Conservation (phyloP, 1,284 basidiomycete genomes). For the Malassezia furfur region DNA sequence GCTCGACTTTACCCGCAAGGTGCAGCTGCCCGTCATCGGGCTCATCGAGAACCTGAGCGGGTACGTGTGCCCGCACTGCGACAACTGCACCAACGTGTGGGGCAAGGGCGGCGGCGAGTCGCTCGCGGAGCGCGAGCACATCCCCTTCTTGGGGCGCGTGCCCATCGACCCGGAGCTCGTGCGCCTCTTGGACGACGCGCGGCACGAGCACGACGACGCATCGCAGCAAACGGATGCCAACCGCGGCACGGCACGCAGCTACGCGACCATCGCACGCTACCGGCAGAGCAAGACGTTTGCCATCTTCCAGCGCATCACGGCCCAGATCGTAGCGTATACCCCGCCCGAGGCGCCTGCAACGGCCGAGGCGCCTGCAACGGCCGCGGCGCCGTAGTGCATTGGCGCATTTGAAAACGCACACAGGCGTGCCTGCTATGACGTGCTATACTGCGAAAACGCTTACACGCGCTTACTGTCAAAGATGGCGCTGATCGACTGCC, state of each 20-base stretch:
- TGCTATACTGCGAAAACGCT: background rate
- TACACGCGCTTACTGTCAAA: conserved; percentile 28
- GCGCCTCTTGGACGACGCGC: conserved; percentile 67
- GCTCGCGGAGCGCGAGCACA: conserved; percentile 60
- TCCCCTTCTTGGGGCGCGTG: conserved; percentile 75
- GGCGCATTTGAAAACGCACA: too few relatives aligned
- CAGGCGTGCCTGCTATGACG: too few relatives aligned
- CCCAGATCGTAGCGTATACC: conserved; percentile 21
- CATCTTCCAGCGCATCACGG: conserved; percentile 38
- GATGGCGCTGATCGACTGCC: conserved; percentile 62
- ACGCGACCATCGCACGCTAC: conserved; percentile 38
- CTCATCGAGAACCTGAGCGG: conserved; percentile 98
- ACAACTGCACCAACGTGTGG: conserved; percentile 87
- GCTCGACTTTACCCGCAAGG: conserved; percentile 81
- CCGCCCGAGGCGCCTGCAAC: background rate
- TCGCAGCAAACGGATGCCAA: conserved; percentile 4
- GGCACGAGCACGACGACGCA: conserved; percentile 1
- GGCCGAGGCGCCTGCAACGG: too few relatives aligned
- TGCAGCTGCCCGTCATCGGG: conserved; percentile 77
- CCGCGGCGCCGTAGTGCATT: too few relatives aligned
- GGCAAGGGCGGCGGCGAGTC: conserved; percentile 79
- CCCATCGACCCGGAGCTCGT: conserved; percentile 91
- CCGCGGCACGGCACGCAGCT: conserved; percentile 29
- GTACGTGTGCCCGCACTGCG: conserved; percentile 75
- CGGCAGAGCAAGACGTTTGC: conserved; percentile 36